Base-by-base conservation (phyloP, 2,329 filamentous ascomycete genomes). In the Sphaerulina vaccinii region DNA sequence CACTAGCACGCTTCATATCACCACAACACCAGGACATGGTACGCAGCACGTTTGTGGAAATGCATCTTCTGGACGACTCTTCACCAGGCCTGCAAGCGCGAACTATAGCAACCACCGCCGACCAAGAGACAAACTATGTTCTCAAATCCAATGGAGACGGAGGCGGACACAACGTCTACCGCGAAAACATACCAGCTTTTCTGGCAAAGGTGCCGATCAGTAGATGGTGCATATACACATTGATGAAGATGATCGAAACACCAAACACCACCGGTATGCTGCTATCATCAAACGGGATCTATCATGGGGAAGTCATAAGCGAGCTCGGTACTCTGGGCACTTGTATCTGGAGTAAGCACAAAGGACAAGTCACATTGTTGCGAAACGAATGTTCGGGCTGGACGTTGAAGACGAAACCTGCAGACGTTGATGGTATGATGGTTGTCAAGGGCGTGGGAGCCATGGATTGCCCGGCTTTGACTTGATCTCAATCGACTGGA, bases 401-500 rank as follows among this genome's bases (percentile, higher is more conserved):
- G 72, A 71, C 68, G 3, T 73, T 76, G 54, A 76, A 77, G 55
- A 74, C 71, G 5, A 76, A 76, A 55, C 62, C 68, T 47, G 55
- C 56, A 0, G 57, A 65, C 18, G 57, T 75, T 2, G 59, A 76
- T 48, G 73, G 76, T 53, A 75, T 77, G 72, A 75, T 70, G 56
- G 73, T 76, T 23, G 70, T 75, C 2, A 77, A 76, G 53, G 73
- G 74, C 0, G 73, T 72, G 60, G 73, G 74, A 2, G 74, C 71
- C 47, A 76, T 76, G 62, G 74, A 76, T 56, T 72, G 70, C 38
- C 73, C 73, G 13, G 15, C 22, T 8, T 23, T 55, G 35, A 16
- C 4, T 16, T 19, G 27, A 27, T 21, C 15, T 47, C 21, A 3
- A 15, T 37, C 27, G 44, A 37, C n/a, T 40, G 6, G n/a, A 15